Evolutionary conservation across 202 grass and related monocot species (phyloP).

Genomic region (Musa balbisiana): DNA sequence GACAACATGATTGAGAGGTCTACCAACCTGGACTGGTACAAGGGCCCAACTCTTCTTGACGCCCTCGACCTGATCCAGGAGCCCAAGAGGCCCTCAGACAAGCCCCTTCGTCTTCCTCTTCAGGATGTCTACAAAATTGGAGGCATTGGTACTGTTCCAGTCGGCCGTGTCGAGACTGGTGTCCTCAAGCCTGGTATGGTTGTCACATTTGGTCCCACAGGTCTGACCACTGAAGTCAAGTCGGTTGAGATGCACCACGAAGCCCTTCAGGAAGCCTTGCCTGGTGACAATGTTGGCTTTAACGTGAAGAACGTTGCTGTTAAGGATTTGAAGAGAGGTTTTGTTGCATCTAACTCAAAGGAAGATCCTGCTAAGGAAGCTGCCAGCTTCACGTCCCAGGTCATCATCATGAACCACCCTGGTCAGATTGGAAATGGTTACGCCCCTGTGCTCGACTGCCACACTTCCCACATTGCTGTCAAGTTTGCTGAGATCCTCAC

Average conservation of each 20-base stretch:
- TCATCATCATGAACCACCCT: constrained; percentile 45
- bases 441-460: too few relatives aligned
- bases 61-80: constrained; percentile 62
- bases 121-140: constrained; percentile 93
- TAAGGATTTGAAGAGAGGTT: constrained; percentile 79
- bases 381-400: constrained; percentile 63
- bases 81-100: constrained; percentile 43
- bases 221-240: constrained; percentile 45
- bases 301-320: constrained; percentile 83
- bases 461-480: constrained; percentile 24
- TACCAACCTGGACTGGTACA: constrained; percentile 88
- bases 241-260: constrained; percentile 54
- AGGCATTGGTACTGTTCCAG: constrained; percentile 57
- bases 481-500: constrained; percentile 66
- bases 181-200: too few relatives aligned
- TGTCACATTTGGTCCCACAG: constrained; percentile 45
- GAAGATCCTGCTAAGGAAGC: constrained; percentile 1
- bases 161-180: too few relatives aligned
- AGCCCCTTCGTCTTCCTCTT: constrained; percentile 57
- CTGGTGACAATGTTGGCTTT: constrained; percentile 70
- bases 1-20: constrained; percentile 47
- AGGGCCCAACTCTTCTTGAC: constrained; percentile 73
- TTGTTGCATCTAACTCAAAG: constrained; percentile 10
- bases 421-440: too few relatives aligned
- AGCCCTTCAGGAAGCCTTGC: constrained; percentile 51